These are phyloP conservation scores for Onygenales sp. DNA, from an alignment of 2,329 filamentous ascomycete species.

Conservation along the genomic window DNA sequence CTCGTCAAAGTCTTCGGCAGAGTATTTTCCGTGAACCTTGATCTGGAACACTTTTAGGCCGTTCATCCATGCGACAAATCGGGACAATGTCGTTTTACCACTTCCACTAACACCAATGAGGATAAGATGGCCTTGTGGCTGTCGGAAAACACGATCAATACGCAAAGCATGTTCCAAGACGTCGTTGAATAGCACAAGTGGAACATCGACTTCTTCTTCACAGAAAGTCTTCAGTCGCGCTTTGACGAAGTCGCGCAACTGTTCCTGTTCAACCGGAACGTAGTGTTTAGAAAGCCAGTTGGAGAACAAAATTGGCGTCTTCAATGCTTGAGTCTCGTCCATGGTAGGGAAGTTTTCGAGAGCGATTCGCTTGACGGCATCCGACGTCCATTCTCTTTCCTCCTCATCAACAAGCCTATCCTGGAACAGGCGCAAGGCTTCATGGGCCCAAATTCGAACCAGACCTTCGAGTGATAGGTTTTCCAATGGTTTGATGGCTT, in stretches of 20 bases:
- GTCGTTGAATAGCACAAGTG: slow-evolving; percentile 98
- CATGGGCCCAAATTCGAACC: slow-evolving; percentile 95
- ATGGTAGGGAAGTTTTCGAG: slow-evolving; percentile 92
- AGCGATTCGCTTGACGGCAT: slow-evolving; percentile 76
- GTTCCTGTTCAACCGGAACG: slow-evolving; percentile 88
- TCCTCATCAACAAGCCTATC: slow-evolving; percentile 93
- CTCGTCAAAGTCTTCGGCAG: slow-evolving; percentile 96
- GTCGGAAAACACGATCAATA: slow-evolving; percentile 96
- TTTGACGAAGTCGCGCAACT: slow-evolving; percentile 93
- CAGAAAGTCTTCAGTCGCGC: slow-evolving; percentile 96
- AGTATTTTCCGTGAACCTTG: slow-evolving; percentile 98
- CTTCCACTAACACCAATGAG: slow-evolving; percentile 97
- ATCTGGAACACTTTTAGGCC: slow-evolving; percentile 98
- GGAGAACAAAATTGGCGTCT: slow-evolving; percentile 91
- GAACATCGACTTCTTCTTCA: slow-evolving; percentile 97
- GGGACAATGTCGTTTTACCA: slow-evolving; percentile 94
- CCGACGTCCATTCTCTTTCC: slow-evolving; percentile 89
- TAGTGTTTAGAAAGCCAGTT: slow-evolving; percentile 99
- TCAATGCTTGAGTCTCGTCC: slow-evolving; percentile 77
- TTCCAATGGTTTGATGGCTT: slow-evolving; percentile 89
- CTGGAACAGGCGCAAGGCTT: slow-evolving; percentile 91
- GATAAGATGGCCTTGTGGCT: slow-evolving; percentile 96
- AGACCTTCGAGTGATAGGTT: slow-evolving; percentile 80
- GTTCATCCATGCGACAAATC: slow-evolving; percentile 99
- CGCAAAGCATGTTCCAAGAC: slow-evolving; percentile 95